A percentile compares a stretch with the other conserved stretches of the same genome.
Conservation (phyloP, 208 protist species). For the Endotrypanum monterogeii region DNA sequence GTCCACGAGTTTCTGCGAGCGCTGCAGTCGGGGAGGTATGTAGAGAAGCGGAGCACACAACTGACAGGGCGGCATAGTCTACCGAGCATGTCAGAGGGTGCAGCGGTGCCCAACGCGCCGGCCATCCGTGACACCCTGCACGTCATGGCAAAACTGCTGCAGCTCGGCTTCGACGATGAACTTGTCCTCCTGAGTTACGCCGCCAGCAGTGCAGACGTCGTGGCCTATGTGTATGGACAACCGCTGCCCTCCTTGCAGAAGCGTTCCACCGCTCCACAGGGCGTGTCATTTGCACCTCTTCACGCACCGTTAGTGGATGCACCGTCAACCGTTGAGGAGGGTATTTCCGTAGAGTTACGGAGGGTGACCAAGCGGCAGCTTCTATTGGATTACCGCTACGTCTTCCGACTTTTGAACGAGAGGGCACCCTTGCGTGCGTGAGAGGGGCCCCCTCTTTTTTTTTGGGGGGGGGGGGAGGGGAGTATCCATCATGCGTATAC, state of each 20-base stretch:
- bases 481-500: too few species aligned
- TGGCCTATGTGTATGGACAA: slow-evolving; percentile 51
- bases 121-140: slow-evolving; percentile 15
- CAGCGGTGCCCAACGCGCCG: background rate
- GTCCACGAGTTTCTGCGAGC: slow-evolving; percentile 12
- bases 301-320: background rate
- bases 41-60: background rate
- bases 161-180: slow-evolving; percentile 66
- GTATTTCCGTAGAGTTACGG: slow-evolving; percentile 21
- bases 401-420: slow-evolving; percentile 73
- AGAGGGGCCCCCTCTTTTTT: too few species aligned
- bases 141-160: slow-evolving; percentile 34
- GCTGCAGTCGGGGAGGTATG: background rate
- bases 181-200: slow-evolving; percentile 51
- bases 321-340: background rate
- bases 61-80: background rate
- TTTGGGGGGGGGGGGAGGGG: background rate
- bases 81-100: background rate
- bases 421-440: slow-evolving; percentile 28
- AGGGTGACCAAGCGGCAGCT: slow-evolving; percentile 43
- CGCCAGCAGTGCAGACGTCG: slow-evolving; percentile 26
- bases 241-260: slow-evolving; percentile 31
- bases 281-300: background rate
- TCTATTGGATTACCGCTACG: slow-evolving; percentile 63
- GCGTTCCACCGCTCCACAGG: background rate